Conservation (phyloP, 495 filamentous ascomycete species). For the Melanomma pulvis-pyrius region DNA sequence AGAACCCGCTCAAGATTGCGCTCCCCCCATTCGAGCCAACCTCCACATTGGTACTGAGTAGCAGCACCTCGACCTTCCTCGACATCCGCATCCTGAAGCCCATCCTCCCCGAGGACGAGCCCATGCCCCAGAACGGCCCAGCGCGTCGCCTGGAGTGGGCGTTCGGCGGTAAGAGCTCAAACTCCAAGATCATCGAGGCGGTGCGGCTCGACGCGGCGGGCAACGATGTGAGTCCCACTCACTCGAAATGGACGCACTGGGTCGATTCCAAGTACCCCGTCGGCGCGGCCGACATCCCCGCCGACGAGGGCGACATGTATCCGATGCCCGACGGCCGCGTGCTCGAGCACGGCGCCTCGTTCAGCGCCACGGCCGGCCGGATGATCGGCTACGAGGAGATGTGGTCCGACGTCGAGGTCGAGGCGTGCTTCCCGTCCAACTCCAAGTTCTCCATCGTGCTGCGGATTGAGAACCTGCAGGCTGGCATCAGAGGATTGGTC, state of each 20-base stretch:
- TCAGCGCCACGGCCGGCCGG: background rate
- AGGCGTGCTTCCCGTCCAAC: background rate
- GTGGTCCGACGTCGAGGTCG: slow-evolving; percentile 27
- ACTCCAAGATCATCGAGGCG: background rate
- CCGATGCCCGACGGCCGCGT: slow-evolving; percentile 1
- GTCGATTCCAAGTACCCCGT: slow-evolving; percentile 17
- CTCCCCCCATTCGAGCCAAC: slow-evolving; percentile 25
- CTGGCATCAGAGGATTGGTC: slow-evolving; percentile 19
- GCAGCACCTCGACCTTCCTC: slow-evolving; percentile 14
- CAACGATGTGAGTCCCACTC: background rate
- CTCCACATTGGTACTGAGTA: slow-evolving; percentile 33
- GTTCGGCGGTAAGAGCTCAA: slow-evolving; percentile 21
- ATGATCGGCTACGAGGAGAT: slow-evolving; percentile 32
- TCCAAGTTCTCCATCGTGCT: slow-evolving; percentile 22
- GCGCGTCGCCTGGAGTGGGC: slow-evolving; percentile 28
- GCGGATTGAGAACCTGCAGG: background rate
- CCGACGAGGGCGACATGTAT: slow-evolving; percentile 34
- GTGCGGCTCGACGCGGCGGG: background rate
- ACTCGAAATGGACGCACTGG: slow-evolving; percentile 33
- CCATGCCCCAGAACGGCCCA: background rate
- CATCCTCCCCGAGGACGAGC: background rate
- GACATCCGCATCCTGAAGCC: slow-evolving; percentile 33
- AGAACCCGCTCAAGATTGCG: slow-evolving; percentile 16
- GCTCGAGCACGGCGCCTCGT: slow-evolving; percentile 21
- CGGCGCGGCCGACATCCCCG: background rate